Evolutionary conservation across 176 grass and related monocot genomes (phyloP).

Genomic region (Rhynchospora pubera): DNA sequence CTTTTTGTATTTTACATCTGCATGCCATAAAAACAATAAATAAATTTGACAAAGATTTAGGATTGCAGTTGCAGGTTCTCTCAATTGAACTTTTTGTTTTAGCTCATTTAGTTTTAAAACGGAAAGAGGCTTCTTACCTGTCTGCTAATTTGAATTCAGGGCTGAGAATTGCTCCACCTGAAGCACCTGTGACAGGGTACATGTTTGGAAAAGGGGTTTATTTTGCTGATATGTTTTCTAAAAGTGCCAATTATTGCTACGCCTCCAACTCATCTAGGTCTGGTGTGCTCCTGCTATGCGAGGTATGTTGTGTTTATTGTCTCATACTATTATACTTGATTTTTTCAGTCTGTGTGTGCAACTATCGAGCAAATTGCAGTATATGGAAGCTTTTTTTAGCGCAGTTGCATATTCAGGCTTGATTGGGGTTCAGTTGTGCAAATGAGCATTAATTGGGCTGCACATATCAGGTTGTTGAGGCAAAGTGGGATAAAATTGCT

Average conservation of each 20-base stretch:
- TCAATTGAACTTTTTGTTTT: slow-evolving; percentile 4
- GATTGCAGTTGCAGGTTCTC: not conserved
- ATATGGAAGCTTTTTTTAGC: not conserved
- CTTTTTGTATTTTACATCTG: not conserved
- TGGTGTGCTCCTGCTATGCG: slow-evolving; percentile 81
- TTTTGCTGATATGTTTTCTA: slow-evolving; percentile 97
- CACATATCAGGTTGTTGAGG: not conserved
- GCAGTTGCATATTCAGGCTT: not conserved
- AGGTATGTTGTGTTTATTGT: slow-evolving; percentile 32
- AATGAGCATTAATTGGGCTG: not conserved
- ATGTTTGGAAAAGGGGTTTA: slow-evolving; percentile 97
- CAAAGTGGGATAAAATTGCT: not conserved
- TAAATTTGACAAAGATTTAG: not conserved
- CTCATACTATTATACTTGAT: no score
- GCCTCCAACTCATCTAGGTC: slow-evolving; percentile 56
- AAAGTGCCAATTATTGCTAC: slow-evolving; percentile 95
- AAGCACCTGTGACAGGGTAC: slow-evolving; percentile 87
- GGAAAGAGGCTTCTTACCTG: not conserved
- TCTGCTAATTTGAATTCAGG: slow-evolving; percentile 40
- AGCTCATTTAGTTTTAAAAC: slow-evolving; percentile 7
- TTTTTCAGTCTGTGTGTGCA: not conserved
- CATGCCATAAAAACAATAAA: not conserved
- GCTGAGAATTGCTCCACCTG: slow-evolving; percentile 89
- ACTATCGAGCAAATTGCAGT: not conserved
- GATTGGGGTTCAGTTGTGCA: not conserved